Evolutionary conservation across 192 early-diverging fungal genomes (phyloP).

Genomic region (Podila verticillata): DNA sequence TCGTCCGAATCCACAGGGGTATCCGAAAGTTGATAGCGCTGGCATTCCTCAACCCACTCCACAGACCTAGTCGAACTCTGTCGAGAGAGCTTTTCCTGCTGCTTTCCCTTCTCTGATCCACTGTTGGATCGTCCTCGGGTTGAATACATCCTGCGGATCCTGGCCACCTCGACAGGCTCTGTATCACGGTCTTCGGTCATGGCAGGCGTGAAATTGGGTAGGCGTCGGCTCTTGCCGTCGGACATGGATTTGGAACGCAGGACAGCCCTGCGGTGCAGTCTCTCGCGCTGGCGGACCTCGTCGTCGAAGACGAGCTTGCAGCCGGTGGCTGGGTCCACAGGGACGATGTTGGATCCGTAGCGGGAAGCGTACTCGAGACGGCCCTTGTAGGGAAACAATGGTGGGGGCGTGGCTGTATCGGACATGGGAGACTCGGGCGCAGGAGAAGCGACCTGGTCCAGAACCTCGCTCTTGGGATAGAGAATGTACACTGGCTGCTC

Average conservation of each 20-base stretch:
- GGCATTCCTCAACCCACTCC: not conserved
- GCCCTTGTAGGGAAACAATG: not conserved
- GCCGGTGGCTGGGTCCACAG: not conserved
- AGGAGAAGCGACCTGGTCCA: too few species aligned
- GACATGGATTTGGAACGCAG: constrained; percentile 4
- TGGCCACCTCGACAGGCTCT: constrained; percentile 16
- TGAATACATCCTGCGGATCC: constrained; percentile 19
- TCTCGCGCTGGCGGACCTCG: constrained; percentile 17
- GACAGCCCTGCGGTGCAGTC: not conserved
- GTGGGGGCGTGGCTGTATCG: not conserved
- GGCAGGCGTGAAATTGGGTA: constrained; percentile 7
- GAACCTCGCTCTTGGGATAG: not conserved
- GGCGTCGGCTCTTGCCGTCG: constrained; percentile 5
- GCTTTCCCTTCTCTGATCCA: too few species aligned
- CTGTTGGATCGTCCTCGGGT: not conserved
- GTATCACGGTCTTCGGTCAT: constrained; percentile 8
- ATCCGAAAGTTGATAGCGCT: not conserved
- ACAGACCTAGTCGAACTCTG: not conserved
- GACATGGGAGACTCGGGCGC: too few species aligned
- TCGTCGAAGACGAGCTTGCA: not conserved
- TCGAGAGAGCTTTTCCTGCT: not conserved
- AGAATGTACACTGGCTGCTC: not conserved
- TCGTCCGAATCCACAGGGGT: not conserved
- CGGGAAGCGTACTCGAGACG: not conserved
- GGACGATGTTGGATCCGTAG: not conserved